These are phyloP conservation scores for Vitis rupestris DNA, from an alignment of 164 flowering plant species.

Conservation along the genomic window DNA sequence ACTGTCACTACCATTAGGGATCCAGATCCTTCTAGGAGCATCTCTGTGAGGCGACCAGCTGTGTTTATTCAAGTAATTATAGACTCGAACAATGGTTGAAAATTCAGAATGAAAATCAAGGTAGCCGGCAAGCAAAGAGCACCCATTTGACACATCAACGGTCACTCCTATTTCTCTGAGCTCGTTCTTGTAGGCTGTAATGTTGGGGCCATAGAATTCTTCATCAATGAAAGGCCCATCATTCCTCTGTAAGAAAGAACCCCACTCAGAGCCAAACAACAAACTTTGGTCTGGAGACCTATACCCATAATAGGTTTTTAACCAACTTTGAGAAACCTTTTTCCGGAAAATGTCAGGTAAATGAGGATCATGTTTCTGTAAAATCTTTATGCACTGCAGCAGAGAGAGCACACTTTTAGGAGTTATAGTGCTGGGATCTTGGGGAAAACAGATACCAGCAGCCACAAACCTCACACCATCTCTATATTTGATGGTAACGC, in stretches of 20 bases:
- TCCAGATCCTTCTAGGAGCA: conserved; percentile 40
- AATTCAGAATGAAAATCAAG: conserved; percentile 34
- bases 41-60: conserved; percentile 40
- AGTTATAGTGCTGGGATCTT: conserved; percentile 23
- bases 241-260: conserved; percentile 20
- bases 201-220: conserved; percentile 46
- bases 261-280: conserved; percentile 41
- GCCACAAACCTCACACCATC: conserved; percentile 37
- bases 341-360: conserved; percentile 26
- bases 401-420: conserved; percentile 31
- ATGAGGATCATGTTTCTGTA: conserved; percentile 7
- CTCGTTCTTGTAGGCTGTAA: conserved; percentile 36
- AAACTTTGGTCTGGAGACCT: conserved; percentile 42
- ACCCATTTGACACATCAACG: conserved; percentile 32
- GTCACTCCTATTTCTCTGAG: conserved; percentile 50
- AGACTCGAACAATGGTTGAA: conserved; percentile 39
- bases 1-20: conserved; percentile 39
- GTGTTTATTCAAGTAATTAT: conserved; percentile 30
- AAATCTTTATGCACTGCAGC: conserved; percentile 36
- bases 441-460: conserved; percentile 30
- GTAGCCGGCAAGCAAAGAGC: conserved; percentile 38
- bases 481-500: conserved; percentile 37
- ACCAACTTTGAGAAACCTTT: conserved; percentile 37
- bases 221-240: conserved; percentile 77
- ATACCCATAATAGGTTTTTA: conserved; percentile 56